These are phyloP conservation scores for Ustilago vetiveriae DNA, from an alignment of 1,284 basidiomycete genomes.

Conservation along the genomic window DNA sequence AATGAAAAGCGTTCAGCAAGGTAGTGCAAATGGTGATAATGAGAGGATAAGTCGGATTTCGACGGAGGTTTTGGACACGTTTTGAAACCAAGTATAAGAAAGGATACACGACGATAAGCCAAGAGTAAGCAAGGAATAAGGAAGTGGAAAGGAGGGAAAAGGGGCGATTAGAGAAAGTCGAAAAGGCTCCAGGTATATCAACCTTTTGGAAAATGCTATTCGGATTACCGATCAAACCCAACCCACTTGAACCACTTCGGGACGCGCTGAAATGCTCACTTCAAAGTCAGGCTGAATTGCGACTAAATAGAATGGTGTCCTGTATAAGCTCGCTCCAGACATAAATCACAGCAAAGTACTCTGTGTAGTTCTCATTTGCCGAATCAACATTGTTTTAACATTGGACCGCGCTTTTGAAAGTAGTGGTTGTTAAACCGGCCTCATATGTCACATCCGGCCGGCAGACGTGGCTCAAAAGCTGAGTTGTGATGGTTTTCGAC, in stretches of 20 bases:
- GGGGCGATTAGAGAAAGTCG: slow-evolving; percentile 9
- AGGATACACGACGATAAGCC: too few relatives aligned
- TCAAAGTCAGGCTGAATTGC: background rate
- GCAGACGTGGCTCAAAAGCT: background rate
- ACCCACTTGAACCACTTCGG: slow-evolving; percentile 1
- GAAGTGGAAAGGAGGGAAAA: slow-evolving; percentile 26
- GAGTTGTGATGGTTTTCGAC: too few relatives aligned
- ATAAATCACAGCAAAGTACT: too few relatives aligned
- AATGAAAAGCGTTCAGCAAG: background rate
- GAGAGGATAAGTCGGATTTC: too few relatives aligned
- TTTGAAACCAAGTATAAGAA: background rate
- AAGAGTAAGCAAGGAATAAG: slow-evolving; percentile 8
- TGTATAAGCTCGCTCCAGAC: too few relatives aligned
- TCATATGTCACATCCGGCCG: slow-evolving; percentile 1
- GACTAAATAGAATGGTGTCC: too few relatives aligned
- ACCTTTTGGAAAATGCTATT: slow-evolving; percentile 5
- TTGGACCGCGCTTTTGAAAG: too few relatives aligned
- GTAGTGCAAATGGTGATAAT: slow-evolving; percentile 7
- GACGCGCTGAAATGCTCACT: slow-evolving; percentile 1
- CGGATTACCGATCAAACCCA: background rate
- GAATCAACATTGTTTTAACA: too few relatives aligned
- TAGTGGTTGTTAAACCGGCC: too few relatives aligned
- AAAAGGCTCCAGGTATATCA: slow-evolving; percentile 14
- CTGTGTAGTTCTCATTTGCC: too few relatives aligned
- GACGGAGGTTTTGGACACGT: slow-evolving; percentile 2